phyloP scores from a whole-genome alignment of 2,329 filamentous ascomycete species.

The Cercospora canescens region DNA sequence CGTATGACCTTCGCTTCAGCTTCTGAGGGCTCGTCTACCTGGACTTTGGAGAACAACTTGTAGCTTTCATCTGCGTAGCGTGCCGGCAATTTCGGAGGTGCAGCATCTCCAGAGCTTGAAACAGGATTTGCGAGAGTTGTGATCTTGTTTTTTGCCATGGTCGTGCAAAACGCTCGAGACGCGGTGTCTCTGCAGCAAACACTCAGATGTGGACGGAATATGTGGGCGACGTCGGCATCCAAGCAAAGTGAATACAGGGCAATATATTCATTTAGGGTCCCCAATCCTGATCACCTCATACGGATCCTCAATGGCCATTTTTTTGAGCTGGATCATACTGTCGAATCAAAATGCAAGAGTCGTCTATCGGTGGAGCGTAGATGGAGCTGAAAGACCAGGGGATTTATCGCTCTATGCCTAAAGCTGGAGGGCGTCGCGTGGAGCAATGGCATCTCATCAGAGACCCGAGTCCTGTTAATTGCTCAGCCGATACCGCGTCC shows the following conservation, averaged over 20 bases:
- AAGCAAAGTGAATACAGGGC: no score
- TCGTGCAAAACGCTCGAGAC: background rate
- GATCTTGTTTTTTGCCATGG: slow-evolving; percentile 16
- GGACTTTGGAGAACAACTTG: slow-evolving; percentile 22
- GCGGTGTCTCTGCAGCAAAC: background rate
- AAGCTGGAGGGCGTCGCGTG: background rate
- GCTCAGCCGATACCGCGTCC: background rate
- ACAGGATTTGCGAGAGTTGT: background rate
- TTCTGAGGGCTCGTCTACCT: slow-evolving; percentile 18
- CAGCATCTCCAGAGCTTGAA: background rate
- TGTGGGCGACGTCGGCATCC: background rate
- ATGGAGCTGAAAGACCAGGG: background rate
- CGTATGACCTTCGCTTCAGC: slow-evolving; percentile 17
- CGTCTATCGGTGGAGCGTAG: background rate
- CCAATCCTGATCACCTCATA: slow-evolving; percentile 9
- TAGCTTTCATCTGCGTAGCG: slow-evolving; percentile 21
- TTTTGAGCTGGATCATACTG: background rate
- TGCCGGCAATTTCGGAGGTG: slow-evolving; percentile 16
- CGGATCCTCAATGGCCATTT: background rate
- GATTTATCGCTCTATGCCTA: background rate
- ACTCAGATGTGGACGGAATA: background rate
- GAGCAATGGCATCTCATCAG: background rate
- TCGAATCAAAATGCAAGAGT: background rate
- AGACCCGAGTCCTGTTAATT: background rate
- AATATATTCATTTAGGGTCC: background rate